Conservation (phyloP, 108 stramenopile genomes). For the Nitzschia palea region DNA sequence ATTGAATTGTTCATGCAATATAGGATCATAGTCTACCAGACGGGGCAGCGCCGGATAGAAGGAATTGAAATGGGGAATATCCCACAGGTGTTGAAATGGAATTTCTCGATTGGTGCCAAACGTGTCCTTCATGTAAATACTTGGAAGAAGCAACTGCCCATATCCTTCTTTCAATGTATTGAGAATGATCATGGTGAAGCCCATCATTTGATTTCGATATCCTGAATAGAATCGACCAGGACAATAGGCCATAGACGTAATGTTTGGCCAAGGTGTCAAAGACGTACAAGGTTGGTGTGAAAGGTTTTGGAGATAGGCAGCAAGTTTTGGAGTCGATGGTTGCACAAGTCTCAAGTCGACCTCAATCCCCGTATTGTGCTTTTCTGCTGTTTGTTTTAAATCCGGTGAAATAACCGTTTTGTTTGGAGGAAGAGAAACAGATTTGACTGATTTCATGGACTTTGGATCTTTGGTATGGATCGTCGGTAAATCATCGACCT, state of each 20-base stretch:
- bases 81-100: slow-evolving; percentile 18
- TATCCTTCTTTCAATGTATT: slow-evolving; percentile 11
- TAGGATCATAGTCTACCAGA: slow-evolving; percentile 15
- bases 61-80: slow-evolving; percentile 35
- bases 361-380: too few relatives aligned
- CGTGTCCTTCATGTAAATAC: slow-evolving; percentile 27
- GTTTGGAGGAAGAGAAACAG: too few relatives aligned
- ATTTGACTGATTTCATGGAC: too few relatives aligned
- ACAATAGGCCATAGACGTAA: slow-evolving; percentile 7
- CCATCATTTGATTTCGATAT: slow-evolving; percentile 35
- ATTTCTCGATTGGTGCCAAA: slow-evolving; percentile 17
- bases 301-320: not conserved
- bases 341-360: too few relatives aligned
- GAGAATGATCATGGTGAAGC: slow-evolving; percentile 23
- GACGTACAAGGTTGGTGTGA: not conserved
- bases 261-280: slow-evolving; percentile 11
- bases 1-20: slow-evolving; percentile 23
- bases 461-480: too few relatives aligned
- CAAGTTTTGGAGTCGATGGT: too few relatives aligned
- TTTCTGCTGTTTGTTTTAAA: too few relatives aligned
- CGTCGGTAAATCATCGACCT: too few relatives aligned
- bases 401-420: too few relatives aligned
- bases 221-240: slow-evolving; percentile 12
- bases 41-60: slow-evolving; percentile 11
- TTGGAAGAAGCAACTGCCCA: slow-evolving; percentile 14